Conservation (phyloP, 148 eudicot genomes). For the Fagopyrum tataricum region DNA sequence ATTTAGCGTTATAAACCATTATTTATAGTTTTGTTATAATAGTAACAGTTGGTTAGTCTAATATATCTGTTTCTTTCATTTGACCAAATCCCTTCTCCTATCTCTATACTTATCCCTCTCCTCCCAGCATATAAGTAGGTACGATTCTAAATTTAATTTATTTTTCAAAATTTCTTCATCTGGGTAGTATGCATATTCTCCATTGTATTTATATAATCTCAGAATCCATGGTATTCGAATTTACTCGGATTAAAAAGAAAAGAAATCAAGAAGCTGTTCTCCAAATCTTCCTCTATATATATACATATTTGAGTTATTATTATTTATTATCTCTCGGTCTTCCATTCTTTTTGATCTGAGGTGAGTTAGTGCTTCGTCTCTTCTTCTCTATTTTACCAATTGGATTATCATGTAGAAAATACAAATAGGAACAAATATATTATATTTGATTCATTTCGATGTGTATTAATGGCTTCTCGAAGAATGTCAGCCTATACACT, state of each 20-base stretch:
- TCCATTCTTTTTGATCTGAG: constrained; percentile 11
- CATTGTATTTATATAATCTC: background rate
- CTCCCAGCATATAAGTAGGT: constrained; percentile 4
- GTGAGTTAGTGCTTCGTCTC: constrained; percentile 2
- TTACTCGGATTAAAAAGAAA: background rate
- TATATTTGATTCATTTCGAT: constrained; percentile 3
- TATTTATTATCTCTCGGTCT: background rate
- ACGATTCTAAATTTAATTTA: background rate
- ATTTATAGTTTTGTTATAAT: background rate
- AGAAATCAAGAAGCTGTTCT: constrained; percentile 4
- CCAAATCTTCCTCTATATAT: no score
- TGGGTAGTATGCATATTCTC: constrained; percentile 7
- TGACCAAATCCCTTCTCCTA: background rate
- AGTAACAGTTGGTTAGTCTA: constrained; percentile 1
- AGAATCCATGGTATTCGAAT: background rate
- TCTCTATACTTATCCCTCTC: background rate
- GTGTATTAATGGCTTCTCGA: constrained; percentile 6
- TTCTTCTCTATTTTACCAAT: background rate
- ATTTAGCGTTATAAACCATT: constrained; percentile 8
- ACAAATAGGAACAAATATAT: background rate
- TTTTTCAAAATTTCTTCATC: background rate
- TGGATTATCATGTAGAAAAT: background rate
- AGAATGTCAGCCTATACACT: constrained; percentile 12
- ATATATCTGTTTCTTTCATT: background rate
- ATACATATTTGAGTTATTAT: background rate